Conservation (phyloP, 2,329 filamentous ascomycete species). For the Aspergillus versicolor region DNA sequence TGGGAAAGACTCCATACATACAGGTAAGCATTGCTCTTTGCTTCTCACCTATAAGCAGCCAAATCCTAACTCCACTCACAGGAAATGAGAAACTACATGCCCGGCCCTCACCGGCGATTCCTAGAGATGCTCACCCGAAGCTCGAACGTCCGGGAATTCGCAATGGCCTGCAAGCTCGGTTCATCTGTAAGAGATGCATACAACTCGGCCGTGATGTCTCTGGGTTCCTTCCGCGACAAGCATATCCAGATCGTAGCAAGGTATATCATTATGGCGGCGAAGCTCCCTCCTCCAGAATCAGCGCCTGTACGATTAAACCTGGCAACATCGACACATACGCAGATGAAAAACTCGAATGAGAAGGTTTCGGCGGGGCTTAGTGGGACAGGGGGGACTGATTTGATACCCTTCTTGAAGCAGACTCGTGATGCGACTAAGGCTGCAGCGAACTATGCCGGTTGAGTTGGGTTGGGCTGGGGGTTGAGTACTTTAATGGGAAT, state of each 20-base stretch:
- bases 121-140: conserved; percentile 46
- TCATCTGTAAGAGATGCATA: conserved; percentile 43
- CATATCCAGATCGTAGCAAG: conserved; percentile 55
- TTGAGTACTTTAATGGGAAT: neutral
- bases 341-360: conserved; percentile 29
- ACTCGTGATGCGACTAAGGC: conserved; percentile 53
- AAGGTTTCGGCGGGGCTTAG: conserved; percentile 40
- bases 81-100: conserved; percentile 58
- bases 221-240: conserved; percentile 50
- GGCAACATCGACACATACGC: conserved; percentile 45
- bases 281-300: conserved; percentile 16
- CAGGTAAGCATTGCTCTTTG: neutral
- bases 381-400: conserved; percentile 53
- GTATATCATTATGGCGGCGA: conserved; percentile 52
- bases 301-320: conserved; percentile 36
- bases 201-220: conserved; percentile 46
- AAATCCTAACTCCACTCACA: conserved; percentile 19
- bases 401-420: conserved; percentile 55
- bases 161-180: conserved; percentile 35
- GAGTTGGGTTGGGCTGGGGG: neutral
- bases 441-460: conserved; percentile 32
- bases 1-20: conserved; percentile 9
- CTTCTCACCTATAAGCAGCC: neutral
- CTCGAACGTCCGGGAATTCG: conserved; percentile 49
- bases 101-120: conserved; percentile 52